phyloP scores from a whole-genome alignment of 1,284 basidiomycete genomes.

The Puccinia brachypodii region DNA sequence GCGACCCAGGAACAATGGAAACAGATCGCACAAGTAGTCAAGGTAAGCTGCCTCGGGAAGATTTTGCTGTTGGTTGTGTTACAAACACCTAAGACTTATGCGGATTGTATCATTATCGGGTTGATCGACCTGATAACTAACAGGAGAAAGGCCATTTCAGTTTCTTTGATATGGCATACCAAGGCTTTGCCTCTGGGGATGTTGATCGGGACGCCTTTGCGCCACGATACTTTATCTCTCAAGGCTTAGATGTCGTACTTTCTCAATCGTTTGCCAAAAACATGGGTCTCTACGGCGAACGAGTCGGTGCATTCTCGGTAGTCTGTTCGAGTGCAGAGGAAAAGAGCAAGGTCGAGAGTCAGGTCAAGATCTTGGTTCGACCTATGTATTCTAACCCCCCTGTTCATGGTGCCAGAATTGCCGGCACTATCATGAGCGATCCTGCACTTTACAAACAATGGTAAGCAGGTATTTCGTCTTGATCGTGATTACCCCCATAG shows the following conservation, averaged over 20 bases:
- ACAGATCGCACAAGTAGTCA: conserved; percentile 72
- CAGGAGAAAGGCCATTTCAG: conserved; percentile 80
- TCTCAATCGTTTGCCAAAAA: conserved; percentile 58
- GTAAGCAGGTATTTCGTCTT: conserved; percentile 47
- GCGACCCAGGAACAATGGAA: conserved; percentile 87
- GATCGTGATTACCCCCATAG: not conserved
- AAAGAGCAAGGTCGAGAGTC: conserved; percentile 55
- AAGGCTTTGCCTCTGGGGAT: conserved; percentile 60
- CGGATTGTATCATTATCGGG: not conserved
- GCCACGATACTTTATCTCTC: conserved; percentile 57
- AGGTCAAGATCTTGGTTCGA: conserved; percentile 88
- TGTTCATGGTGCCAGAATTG: conserved; percentile 66
- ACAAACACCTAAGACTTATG: not conserved
- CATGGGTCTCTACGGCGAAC: conserved; percentile 59
- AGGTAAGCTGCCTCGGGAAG: conserved; percentile 55
- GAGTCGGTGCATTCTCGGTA: conserved; percentile 57
- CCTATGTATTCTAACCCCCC: conserved; percentile 99
- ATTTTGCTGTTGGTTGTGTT: not conserved
- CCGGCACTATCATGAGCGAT: conserved; percentile 59
- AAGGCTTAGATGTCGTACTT: conserved; percentile 57
- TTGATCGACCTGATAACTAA: not conserved
- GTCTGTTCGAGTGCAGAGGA: conserved; percentile 56
- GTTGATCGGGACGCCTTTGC: conserved; percentile 56
- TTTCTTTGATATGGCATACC: conserved; percentile 92
- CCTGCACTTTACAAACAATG: conserved; percentile 59